phyloP scores from a whole-genome alignment of 768 basidiomycete species.

The Pisolithus albus region DNA sequence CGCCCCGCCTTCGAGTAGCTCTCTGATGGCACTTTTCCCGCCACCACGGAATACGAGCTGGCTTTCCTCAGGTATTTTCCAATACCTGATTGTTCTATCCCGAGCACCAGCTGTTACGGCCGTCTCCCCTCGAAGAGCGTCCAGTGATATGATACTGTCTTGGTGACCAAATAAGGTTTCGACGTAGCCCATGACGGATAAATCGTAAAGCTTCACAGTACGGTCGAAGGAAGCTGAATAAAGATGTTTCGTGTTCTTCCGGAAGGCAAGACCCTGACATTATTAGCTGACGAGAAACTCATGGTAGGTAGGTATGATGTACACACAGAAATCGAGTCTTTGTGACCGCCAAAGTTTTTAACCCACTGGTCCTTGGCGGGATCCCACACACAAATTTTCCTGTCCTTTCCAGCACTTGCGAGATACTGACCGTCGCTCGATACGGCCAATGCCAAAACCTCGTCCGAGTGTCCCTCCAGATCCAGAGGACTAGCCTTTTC shows the following conservation, averaged over 20 bases:
- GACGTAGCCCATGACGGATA: conserved; percentile 80
- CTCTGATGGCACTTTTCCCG: conserved; percentile 72
- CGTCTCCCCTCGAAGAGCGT: conserved; percentile 75
- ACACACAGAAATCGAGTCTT: conserved; percentile 63
- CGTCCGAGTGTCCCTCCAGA: conserved; percentile 75
- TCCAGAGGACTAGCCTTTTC: conserved; percentile 43
- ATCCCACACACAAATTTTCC: conserved; percentile 82
- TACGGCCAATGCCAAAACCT: conserved; percentile 76
- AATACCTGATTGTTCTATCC: conserved; percentile 88
- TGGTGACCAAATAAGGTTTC: conserved; percentile 98
- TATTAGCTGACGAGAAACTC: conserved; percentile 18
- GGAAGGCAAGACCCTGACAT: conserved; percentile 60
- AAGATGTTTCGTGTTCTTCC: conserved; percentile 62
- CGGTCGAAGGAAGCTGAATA: conserved; percentile 81
- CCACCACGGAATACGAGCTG: conserved; percentile 96
- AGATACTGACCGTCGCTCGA: conserved; percentile 82
- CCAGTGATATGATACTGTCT: conserved; percentile 72
- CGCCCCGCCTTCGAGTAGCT: conserved; percentile 73
- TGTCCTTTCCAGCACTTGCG: conserved; percentile 83
- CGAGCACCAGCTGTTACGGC: conserved; percentile 84
- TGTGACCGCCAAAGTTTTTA: conserved; percentile 73
- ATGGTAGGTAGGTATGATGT: conserved; percentile 27
- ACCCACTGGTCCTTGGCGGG: conserved; percentile 68
- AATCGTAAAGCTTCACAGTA: conserved; percentile 83
- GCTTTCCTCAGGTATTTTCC: conserved; percentile 94